Evolutionary conservation across 2,329 filamentous ascomycete genomes (phyloP).

Genomic region (Trichoderma lentiforme): DNA sequence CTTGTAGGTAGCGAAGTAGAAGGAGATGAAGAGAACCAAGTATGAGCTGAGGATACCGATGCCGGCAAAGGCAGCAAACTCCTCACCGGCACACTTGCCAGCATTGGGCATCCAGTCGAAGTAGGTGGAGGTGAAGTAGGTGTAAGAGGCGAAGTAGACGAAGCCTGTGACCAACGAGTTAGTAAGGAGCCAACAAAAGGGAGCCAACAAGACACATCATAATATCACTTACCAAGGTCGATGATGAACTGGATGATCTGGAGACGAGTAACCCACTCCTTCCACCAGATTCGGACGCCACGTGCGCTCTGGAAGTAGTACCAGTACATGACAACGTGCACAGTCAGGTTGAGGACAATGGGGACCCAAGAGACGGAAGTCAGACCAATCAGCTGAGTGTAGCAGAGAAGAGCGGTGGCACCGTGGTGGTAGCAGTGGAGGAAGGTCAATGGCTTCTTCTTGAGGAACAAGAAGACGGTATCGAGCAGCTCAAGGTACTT

Average conservation of each 20-base stretch:
- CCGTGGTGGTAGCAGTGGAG: slow-evolving; percentile 99
- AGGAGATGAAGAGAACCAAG: slow-evolving; percentile 96
- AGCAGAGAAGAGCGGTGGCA: slow-evolving; percentile 94
- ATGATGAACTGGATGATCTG: slow-evolving; percentile 98
- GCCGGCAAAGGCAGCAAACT: slow-evolving; percentile 90
- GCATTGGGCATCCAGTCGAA: slow-evolving; percentile 78
- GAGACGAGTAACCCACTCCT: slow-evolving; percentile 97
- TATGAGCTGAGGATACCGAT: slow-evolving; percentile 92
- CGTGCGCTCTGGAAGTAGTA: slow-evolving; percentile 99
- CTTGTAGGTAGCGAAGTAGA: slow-evolving; percentile 97
- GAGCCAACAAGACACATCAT: too few species aligned
- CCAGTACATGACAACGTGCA: slow-evolving; percentile 99
- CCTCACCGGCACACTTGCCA: slow-evolving; percentile 88
- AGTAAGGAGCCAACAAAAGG: slow-evolving; percentile 8
- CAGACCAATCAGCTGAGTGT: slow-evolving; percentile 90
- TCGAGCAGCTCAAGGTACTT: slow-evolving; percentile 96
- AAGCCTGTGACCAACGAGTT: slow-evolving; percentile 61
- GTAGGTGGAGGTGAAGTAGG: slow-evolving; percentile 93
- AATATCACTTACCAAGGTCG: slow-evolving; percentile 72
- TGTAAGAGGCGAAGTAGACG: slow-evolving; percentile 99
- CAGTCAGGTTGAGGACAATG: slow-evolving; percentile 86
- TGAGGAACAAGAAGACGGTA: slow-evolving; percentile 94
- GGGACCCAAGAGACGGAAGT: slow-evolving; percentile 94
- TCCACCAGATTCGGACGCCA: slow-evolving; percentile 97
- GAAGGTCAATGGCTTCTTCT: slow-evolving; percentile 99